These are phyloP conservation scores for Gastrolobium villosum DNA, from an alignment of 306 rosid species.

Conservation along the genomic window DNA sequence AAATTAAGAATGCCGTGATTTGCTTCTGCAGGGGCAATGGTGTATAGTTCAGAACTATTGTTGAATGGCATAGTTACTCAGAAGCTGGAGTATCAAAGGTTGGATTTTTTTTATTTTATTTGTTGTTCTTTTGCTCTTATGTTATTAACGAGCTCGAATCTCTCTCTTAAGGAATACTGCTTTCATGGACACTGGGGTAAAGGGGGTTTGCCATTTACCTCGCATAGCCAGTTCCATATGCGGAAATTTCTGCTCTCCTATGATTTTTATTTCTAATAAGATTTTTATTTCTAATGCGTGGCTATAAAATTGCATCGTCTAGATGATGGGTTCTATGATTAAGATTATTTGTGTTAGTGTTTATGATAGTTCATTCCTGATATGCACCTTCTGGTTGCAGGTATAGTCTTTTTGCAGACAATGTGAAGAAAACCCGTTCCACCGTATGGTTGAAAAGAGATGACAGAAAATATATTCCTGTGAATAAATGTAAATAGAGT, in stretches of 20 bases:
- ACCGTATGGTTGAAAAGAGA: constrained; percentile 86
- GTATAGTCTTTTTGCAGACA: constrained; percentile 76
- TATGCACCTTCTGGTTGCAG: constrained; percentile 56
- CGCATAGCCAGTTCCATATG: not conserved
- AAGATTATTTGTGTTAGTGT: not conserved
- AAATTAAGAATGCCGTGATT: constrained; percentile 34
- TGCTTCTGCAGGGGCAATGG: constrained; percentile 73
- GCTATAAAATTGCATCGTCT: constrained; percentile 25
- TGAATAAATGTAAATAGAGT: constrained; percentile 53
- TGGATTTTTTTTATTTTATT: constrained; percentile 6
- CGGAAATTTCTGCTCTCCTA: constrained; percentile 15
- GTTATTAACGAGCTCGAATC: constrained; percentile 26
- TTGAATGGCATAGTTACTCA: constrained; percentile 94
- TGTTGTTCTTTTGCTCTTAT: constrained; percentile 25
- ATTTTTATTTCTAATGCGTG: constrained; percentile 12
- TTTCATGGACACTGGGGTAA: constrained; percentile 21
- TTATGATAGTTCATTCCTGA: constrained; percentile 42
- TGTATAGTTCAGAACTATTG: constrained; percentile 89
- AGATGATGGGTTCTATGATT: constrained; percentile 26
- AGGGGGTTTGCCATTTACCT: constrained; percentile 18
- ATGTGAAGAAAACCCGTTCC: constrained; percentile 87
- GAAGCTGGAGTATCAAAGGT: constrained; percentile 92
- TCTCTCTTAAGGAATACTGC: constrained; percentile 13
- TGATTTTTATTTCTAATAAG: constrained; percentile 3
- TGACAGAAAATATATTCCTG: constrained; percentile 69